Conservation (phyloP, 2,329 filamentous ascomycete genomes). For the Trichoderma asperellum region DNA sequence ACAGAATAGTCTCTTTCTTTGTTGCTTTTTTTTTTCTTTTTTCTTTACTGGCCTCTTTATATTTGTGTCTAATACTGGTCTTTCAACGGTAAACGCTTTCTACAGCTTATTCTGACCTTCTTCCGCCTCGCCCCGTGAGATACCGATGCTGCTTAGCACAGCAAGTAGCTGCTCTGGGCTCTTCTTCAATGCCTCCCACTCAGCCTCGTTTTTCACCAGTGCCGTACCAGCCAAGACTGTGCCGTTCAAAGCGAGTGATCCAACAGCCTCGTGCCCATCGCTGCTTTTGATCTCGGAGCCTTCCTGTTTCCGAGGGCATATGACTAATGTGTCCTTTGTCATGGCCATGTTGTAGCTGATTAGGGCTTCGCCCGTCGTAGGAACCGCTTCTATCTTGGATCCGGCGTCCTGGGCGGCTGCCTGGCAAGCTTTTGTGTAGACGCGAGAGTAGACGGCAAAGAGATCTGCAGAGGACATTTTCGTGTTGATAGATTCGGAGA, state of each 20-base stretch:
- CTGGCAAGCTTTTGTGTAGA: constrained; percentile 52
- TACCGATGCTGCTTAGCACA: constrained; percentile 39
- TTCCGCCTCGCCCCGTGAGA: constrained; percentile 31
- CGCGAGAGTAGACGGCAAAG: constrained; percentile 49
- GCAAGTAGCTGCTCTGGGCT: constrained; percentile 31
- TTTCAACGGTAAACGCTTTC: not conserved
- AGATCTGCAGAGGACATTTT: constrained; percentile 45
- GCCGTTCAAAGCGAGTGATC: constrained; percentile 59
- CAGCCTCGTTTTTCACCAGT: constrained; percentile 61
- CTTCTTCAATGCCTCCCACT: constrained; percentile 58
- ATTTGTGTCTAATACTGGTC: not conserved
- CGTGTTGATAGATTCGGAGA: constrained; percentile 45
- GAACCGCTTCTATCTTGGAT: constrained; percentile 21
- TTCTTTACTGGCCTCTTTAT: not conserved
- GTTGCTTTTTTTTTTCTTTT: not conserved
- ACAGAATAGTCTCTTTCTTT: not conserved
- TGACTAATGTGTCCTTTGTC: constrained; percentile 56
- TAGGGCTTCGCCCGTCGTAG: constrained; percentile 47
- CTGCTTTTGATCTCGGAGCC: constrained; percentile 44
- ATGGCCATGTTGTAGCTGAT: constrained; percentile 69
- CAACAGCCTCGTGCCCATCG: constrained; percentile 43
- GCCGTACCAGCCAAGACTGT: constrained; percentile 67
- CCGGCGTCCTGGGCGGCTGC: constrained; percentile 40
- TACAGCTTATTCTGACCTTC: constrained; percentile 9
- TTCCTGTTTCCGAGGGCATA: constrained; percentile 60